Conservation (phyloP, 2,329 filamentous ascomycete genomes). For the Helotiales sp. region DNA sequence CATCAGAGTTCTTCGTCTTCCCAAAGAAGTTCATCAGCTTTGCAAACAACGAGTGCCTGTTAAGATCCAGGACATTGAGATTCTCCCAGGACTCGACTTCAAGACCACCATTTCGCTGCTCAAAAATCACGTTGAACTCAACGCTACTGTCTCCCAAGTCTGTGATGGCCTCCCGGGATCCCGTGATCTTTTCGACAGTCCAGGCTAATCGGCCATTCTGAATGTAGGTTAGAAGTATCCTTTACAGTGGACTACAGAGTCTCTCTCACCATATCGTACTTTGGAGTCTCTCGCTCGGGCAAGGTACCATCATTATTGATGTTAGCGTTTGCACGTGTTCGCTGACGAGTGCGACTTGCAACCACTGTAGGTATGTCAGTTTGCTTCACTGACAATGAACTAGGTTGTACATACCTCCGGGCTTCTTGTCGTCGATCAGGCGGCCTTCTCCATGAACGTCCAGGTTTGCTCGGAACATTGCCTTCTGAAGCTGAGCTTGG, state of each 20-base stretch:
- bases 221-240: too few species aligned
- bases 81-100: not conserved
- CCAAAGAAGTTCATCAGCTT: not conserved
- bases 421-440: conserved; percentile 18
- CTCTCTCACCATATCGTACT: conserved; percentile 1
- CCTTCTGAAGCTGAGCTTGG: not conserved
- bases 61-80: not conserved
- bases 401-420: not conserved
- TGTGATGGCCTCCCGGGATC: not conserved
- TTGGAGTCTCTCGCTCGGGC: not conserved
- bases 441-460: conserved; percentile 25
- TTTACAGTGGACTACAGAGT: too few species aligned
- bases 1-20: not conserved
- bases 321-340: not conserved
- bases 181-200: not conserved
- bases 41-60: not conserved
- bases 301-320: not conserved
- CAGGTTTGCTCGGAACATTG: not conserved
- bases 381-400: not conserved
- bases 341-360: not conserved
- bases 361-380: not conserved
- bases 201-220: not conserved
- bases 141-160: not conserved
- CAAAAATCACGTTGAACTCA: not conserved
- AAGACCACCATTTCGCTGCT: not conserved